Evolutionary conservation across 768 basidiomycete genomes (phyloP), one percentile per base, ranked within the genome.

Genomic region (Arthromyces matolae): DNA sequence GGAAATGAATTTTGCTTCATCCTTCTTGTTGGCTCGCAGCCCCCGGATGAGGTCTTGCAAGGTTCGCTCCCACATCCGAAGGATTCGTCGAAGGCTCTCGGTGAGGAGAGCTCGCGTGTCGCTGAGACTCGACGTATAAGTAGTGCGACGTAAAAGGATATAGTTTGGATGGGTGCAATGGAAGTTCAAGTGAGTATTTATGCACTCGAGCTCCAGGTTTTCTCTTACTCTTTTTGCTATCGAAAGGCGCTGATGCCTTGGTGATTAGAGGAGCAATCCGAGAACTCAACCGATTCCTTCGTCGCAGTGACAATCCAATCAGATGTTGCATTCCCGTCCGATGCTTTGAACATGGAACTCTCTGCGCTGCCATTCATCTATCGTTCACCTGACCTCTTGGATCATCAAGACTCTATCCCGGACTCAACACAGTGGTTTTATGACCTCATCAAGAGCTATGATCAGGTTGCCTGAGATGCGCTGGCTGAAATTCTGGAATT

Each of bases 11-110:
- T 86, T 89, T 60, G 83, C 74, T 67, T 95, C 90, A 73, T 94
- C 90, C 59, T 83, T 83, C 77, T 94, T 96, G 77, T 94, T 94
- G 38, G 94, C 91, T 42, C 96, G 84, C 52, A 99, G 77, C 37
- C 94, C 96, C 56, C 95, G 81, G 61, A 96, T 92, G 60, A 96
- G 86, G 69, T 95, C 93, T 61, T 95, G 90, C 8, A 97, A 78
- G 5, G 93, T 95, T 45, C 93, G 80, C 75, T 97, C 94, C 89
- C 93, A 96, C 94, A 96, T 97, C 9, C 13, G 6, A 20, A 5
- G 16, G 24, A 29, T 3, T 36, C 20, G 28, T 42, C n/a, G n/a
- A 19, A 39, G 20, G 29, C 42, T 44, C 35, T 29, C 43, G 13
- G 8, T 45, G 9, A 29, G 16, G 24, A 14, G 5, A 33, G 31